These are phyloP conservation scores for Mortierella antarctica DNA, from an alignment of 192 early-diverging fungal genomes.

Conservation along the genomic window DNA sequence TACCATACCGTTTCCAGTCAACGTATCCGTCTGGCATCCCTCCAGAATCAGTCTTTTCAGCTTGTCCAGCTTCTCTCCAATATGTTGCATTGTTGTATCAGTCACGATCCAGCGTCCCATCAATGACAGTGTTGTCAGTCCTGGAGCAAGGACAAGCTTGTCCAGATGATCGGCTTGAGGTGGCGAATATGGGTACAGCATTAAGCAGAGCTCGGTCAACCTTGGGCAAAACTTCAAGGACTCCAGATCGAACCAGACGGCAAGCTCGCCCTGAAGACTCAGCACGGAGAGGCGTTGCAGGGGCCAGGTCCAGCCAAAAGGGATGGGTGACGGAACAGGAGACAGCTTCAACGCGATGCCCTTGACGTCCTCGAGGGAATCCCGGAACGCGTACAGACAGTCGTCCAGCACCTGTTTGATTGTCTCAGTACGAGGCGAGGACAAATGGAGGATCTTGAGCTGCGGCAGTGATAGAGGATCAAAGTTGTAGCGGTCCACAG, in stretches of 20 bases:
- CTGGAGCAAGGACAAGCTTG: constrained; percentile 8
- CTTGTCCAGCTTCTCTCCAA: neutral
- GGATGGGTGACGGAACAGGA: constrained; percentile 3
- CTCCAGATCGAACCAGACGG: constrained; percentile 32
- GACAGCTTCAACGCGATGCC: constrained; percentile 28
- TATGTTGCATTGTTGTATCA: constrained; percentile 1
- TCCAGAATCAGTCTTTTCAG: constrained; percentile 5
- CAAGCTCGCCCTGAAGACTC: constrained; percentile 32
- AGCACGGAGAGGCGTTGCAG: constrained; percentile 7
- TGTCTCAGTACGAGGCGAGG: constrained; percentile 9
- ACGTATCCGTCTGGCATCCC: constrained; percentile 20
- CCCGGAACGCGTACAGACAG: constrained; percentile 28
- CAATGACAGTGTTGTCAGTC: constrained; percentile 9
- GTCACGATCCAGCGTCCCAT: constrained; percentile 26
- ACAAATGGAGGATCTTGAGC: constrained; percentile 19
- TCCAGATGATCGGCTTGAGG: constrained; percentile 17
- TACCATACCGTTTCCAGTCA: constrained; percentile 10
- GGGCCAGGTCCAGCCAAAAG: constrained; percentile 39
- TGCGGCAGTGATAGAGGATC: neutral
- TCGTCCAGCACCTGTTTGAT: constrained; percentile 25
- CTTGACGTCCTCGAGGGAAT: constrained; percentile 27
- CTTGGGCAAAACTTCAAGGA: constrained; percentile 26
- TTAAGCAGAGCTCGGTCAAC: constrained; percentile 25
- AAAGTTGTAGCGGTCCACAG: constrained; percentile 10
- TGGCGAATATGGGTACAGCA: constrained; percentile 37